Evolutionary conservation across 768 basidiomycete species (phyloP), one percentile per base, ranked within the genome.

Genomic region (Termitomyces sp.): DNA sequence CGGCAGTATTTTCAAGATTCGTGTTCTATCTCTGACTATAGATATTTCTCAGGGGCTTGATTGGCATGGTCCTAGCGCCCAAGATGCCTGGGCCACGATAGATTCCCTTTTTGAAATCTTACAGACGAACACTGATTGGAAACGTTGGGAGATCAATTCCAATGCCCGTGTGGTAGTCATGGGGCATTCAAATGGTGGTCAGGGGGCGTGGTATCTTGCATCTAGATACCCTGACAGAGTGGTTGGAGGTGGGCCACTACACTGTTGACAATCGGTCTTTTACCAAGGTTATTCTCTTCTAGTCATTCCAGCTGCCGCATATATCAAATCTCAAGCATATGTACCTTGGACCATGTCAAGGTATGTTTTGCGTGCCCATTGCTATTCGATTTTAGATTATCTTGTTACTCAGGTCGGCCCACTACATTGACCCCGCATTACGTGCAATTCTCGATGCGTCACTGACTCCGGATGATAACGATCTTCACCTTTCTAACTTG

Each of bases 181-280:
- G 34, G 94, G 94, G 0, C 94, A 97, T 67, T 95, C 93, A 3
- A 97, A 97, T 67, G 94, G 94, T 28, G 94, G 93, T 12, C 94
- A 95, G 69, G 94, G 94, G 0, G 77, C 86, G 2, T 94, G 91
- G 89, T 86, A 92, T 67, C 65, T 89, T 17, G 84, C 88, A 14
- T 79, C 85, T 27, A 76, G 88, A 59, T 89, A 81, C 68, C 93
- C 94, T 1, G 92, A 95, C 66, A 77, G 79, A 53, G 81, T 89
- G 11, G 62, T 85, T 9, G 86, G 80, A 51, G 82, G 86, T 86
- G 58, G 49, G 71, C 25, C 55, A 56, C 46, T 9, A 34, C 21
- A 34, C 25, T 9, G 3, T 6, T 23, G 9, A 41, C 5, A 23
- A n/a, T 25, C 14, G 17, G 34, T 21, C 12, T 39, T 48, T 25